A percentile compares a stretch with the other conserved stretches of the same genome.
Evolutionary conservation across 805 yeast species (phyloP).

Genomic region (Metschnikowia shivogae): DNA sequence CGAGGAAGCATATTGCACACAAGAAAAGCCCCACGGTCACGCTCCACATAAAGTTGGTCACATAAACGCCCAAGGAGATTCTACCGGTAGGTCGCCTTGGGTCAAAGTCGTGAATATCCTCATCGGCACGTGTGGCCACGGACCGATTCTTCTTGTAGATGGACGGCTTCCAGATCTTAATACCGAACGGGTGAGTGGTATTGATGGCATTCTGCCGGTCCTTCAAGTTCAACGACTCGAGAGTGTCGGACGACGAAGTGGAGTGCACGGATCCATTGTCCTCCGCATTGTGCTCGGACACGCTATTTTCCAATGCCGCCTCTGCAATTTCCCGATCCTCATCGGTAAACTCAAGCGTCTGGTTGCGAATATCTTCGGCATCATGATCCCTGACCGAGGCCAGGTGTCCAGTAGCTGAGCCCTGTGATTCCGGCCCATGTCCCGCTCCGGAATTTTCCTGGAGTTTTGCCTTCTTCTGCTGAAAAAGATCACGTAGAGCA

Average conservation of each 20-base stretch:
- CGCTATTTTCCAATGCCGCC: constrained; percentile 13
- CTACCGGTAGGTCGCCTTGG: constrained; percentile 41
- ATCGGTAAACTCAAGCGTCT: constrained; percentile 6
- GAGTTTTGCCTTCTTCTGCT: constrained; percentile 17
- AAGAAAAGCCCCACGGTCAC: constrained; percentile 66
- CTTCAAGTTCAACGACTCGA: constrained; percentile 81
- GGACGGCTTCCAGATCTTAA: constrained; percentile 98
- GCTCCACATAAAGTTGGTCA: constrained; percentile 74
- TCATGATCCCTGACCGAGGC: neutral
- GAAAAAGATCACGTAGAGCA: constrained; percentile 48
- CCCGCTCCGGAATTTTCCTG: constrained; percentile 8
- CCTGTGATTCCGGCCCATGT: constrained; percentile 3
- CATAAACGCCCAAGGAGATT: constrained; percentile 56
- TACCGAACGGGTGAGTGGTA: constrained; percentile 96
- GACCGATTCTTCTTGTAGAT: constrained; percentile 88
- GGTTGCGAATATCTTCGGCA: constrained; percentile 8
- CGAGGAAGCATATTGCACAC: constrained; percentile 47
- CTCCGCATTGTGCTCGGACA: constrained; percentile 10
- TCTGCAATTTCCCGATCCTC: constrained; percentile 1
- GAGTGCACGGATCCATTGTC: constrained; percentile 28
- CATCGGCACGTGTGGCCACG: constrained; percentile 85
- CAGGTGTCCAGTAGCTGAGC: neutral
- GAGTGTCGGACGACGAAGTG: constrained; percentile 41
- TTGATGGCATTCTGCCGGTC: constrained; percentile 96
- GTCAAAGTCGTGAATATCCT: constrained; percentile 81